Evolutionary conservation across 352 stramenopile genomes (phyloP).

Genomic region (Pythium insidiosum): DNA sequence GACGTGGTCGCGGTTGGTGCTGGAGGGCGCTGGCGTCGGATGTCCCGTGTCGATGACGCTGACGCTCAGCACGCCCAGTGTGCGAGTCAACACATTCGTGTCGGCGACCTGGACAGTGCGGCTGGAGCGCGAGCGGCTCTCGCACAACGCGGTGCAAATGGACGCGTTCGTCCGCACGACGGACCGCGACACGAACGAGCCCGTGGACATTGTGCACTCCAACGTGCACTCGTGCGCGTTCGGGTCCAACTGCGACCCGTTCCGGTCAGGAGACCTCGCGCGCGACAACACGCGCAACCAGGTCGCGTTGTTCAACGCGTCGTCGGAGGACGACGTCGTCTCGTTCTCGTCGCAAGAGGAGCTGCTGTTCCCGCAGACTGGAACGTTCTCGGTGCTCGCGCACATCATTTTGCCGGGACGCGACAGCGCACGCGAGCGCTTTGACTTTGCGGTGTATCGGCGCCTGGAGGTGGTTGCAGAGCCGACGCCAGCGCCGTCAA

Average conservation of each 20-base stretch:
- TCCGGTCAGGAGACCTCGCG: slow-evolving; percentile 6
- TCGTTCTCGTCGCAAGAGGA: slow-evolving; percentile 16
- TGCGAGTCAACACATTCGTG: slow-evolving; percentile 7
- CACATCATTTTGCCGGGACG: slow-evolving; percentile 18
- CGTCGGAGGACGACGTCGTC: slow-evolving; percentile 1
- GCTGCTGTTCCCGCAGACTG: slow-evolving; percentile 7
- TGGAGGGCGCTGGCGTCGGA: slow-evolving; percentile 3
- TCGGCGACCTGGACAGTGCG: slow-evolving; percentile 16
- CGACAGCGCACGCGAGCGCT: slow-evolving; percentile 9
- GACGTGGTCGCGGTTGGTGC: slow-evolving; percentile 3
- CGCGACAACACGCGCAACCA: slow-evolving; percentile 19
- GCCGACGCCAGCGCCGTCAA: not conserved
- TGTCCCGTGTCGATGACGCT: slow-evolving; percentile 19
- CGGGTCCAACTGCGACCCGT: slow-evolving; percentile 22
- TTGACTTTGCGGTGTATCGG: slow-evolving; percentile 23
- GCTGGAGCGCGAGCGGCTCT: slow-evolving; percentile 11
- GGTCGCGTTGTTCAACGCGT: slow-evolving; percentile 13
- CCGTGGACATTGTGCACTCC: slow-evolving; percentile 19
- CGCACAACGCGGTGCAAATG: slow-evolving; percentile 8
- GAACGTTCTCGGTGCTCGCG: slow-evolving; percentile 20
- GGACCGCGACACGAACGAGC: slow-evolving; percentile 3
- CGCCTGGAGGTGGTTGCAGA: slow-evolving; percentile 4
- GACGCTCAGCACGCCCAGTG: slow-evolving; percentile 2
- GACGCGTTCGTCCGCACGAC: not conserved
- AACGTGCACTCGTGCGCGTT: slow-evolving; percentile 21